phyloP scores from a whole-genome alignment of 2,329 filamentous ascomycete genomes.

The Apiospora pterosperma region DNA sequence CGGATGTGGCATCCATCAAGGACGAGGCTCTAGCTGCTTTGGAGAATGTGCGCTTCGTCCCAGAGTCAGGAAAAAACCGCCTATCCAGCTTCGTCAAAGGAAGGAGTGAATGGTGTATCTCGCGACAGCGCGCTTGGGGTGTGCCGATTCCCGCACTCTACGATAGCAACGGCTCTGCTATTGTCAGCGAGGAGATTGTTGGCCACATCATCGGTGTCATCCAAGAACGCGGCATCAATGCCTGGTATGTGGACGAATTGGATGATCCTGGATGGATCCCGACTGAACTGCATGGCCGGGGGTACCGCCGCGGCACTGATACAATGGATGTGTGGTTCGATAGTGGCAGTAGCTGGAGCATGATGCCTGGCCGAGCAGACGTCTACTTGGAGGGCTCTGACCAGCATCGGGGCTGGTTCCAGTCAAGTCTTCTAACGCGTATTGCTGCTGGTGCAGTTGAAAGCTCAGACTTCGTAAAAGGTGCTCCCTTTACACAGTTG shows the following conservation, averaged over 20 bases:
- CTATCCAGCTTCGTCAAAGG: constrained; percentile 84
- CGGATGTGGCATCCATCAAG: constrained; percentile 84
- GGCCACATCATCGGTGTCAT: constrained; percentile 82
- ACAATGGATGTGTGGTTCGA: constrained; percentile 99
- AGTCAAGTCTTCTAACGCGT: constrained; percentile 88
- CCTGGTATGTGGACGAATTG: constrained; percentile 85
- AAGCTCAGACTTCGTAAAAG: constrained; percentile 28
- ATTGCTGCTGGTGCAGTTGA: constrained; percentile 59
- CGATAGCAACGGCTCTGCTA: constrained; percentile 65
- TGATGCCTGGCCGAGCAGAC: constrained; percentile 61
- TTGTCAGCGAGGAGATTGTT: constrained; percentile 77
- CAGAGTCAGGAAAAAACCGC: constrained; percentile 67
- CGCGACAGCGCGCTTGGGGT: constrained; percentile 91
- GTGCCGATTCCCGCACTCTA: constrained; percentile 94
- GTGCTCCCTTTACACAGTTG: constrained; percentile 78
- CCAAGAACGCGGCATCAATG: constrained; percentile 74
- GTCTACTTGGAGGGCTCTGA: constrained; percentile 93
- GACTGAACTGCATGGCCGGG: constrained; percentile 51
- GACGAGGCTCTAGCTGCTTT: constrained; percentile 67
- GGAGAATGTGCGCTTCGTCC: constrained; percentile 72
- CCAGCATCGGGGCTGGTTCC: constrained; percentile 98
- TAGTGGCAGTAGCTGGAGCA: constrained; percentile 89
- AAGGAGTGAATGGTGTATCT: constrained; percentile 96
- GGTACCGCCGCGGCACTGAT: constrained; percentile 75
- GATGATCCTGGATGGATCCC: constrained; percentile 79